A percentile compares a stretch with the other conserved stretches of the same genome.
Conservation (phyloP, 495 filamentous ascomycete species). For the Tetracladium setigerum region DNA sequence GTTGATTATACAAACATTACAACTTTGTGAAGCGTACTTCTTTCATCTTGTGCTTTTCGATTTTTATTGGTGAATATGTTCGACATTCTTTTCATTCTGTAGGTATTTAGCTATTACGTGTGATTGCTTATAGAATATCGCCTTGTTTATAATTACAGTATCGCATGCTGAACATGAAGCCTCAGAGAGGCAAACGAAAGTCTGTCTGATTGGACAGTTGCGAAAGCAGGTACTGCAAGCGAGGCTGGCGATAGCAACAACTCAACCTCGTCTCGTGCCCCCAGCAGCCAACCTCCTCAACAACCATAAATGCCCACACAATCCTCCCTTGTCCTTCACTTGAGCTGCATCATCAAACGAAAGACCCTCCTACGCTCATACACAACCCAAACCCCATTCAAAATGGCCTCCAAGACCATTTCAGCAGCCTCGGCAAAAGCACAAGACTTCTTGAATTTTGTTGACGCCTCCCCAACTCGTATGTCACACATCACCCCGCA, state of each 20-base stretch:
- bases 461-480: slow-evolving; percentile 95
- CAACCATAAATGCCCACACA: slow-evolving; percentile 12
- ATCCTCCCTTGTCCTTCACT: not conserved
- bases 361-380: not conserved
- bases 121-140: no score
- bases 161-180: no score
- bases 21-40: no score
- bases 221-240: slow-evolving; percentile 33
- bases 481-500: slow-evolving; percentile 24
- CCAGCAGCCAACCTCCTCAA: not conserved
- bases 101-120: no score
- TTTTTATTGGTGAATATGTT: no score
- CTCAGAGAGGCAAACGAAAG: no score
- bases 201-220: slow-evolving; percentile 29
- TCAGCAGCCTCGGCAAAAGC: slow-evolving; percentile 52
- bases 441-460: slow-evolving; percentile 83
- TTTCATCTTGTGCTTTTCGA: no score
- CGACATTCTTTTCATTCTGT: no score
- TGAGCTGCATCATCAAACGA: not conserved
- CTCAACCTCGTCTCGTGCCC: no score
- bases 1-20: no score
- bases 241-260: no score
- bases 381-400: not conserved
- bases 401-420: slow-evolving; percentile 12
- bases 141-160: no score